Evolutionary conservation across 2,329 filamentous ascomycete species (phyloP).

Genomic region (Fusarium longipes): DNA sequence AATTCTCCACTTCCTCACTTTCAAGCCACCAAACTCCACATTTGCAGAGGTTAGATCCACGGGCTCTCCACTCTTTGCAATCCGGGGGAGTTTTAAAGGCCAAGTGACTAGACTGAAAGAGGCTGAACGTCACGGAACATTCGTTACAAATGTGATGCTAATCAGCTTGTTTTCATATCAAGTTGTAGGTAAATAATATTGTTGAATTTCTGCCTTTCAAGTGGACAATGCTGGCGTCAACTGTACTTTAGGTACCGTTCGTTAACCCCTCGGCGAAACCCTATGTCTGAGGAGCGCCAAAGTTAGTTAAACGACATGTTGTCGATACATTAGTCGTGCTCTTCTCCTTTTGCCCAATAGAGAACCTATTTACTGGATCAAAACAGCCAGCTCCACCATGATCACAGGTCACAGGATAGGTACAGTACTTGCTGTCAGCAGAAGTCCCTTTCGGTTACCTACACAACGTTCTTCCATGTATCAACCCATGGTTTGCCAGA

Average conservation of each 20-base stretch:
- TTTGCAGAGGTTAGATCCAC: neutral
- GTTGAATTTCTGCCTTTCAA: neutral
- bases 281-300: neutral
- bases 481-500: neutral
- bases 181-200: neutral
- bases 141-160: neutral
- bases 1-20: conserved; percentile 11
- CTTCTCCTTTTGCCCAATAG: neutral
- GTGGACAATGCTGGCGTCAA: neutral
- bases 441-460: conserved; percentile 6
- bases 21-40: conserved; percentile 22
- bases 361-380: conserved; percentile 4
- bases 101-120: conserved; percentile 7
- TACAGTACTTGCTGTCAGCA: neutral
- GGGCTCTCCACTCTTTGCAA: conserved; percentile 38
- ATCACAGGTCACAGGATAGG: conserved; percentile 4
- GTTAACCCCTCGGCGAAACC: conserved; percentile 1
- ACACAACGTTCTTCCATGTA: conserved; percentile 1
- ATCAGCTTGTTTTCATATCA: neutral
- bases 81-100: conserved; percentile 32
- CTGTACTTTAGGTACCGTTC: neutral
- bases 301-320: neutral
- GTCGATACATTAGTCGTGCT: conserved; percentile 21
- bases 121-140: conserved; percentile 12
- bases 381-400: conserved; percentile 24